Base-by-base conservation (phyloP, 1,284 basidiomycete genomes). In the Ceratobasidium sp. region DNA sequence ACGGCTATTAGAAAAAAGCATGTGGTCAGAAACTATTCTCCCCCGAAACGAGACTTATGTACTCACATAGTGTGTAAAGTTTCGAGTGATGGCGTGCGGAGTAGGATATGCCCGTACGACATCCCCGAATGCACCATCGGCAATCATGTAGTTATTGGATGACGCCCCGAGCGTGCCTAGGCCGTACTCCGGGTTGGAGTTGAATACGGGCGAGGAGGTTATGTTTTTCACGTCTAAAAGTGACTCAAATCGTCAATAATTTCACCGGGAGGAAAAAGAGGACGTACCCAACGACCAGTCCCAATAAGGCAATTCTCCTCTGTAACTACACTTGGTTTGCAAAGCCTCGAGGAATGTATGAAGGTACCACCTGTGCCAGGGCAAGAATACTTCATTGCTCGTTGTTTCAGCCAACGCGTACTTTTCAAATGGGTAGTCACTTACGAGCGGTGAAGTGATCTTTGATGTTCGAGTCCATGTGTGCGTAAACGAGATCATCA, bases 251-350 rank as follows among this genome's bases (percentile, higher is more conserved):
- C 29, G 7, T 32, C 50, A 27, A 29, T 55, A 29, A 10, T 13
- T 34, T 17, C 7, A 15, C 15, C 17, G 34, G 1, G 10, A 45
- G 17, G 29, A 22, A 64, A 31, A 27, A 17, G 2, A 20, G 20
- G 7, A 47, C 45, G 45, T 12, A 47, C 45, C 45, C 6, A 31
- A 22, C 10, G 70, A 53, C 70, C 70, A 71, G 31, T 71, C 60
- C 70, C 70, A 71, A 29, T 35, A 71, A 8, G 70, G 70, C 3
- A 71, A 17, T n/a, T 43, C 27, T 0, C 70, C 70, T n/a, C 52
- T 32, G 25, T 60, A 71, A 0, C 42, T 31, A 34, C 70, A 71
- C 38, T 60, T 17, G 2, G 49, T 25, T 47, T 54, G n/a, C n/a
- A 71, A 25, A n/a, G 56, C 25, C 1, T 6, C 31, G 27, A 60